Evolutionary conservation across 164 flowering plant genomes (phyloP), one percentile per base, ranked within the genome.

Genomic region (Tetracentron sinense): DNA sequence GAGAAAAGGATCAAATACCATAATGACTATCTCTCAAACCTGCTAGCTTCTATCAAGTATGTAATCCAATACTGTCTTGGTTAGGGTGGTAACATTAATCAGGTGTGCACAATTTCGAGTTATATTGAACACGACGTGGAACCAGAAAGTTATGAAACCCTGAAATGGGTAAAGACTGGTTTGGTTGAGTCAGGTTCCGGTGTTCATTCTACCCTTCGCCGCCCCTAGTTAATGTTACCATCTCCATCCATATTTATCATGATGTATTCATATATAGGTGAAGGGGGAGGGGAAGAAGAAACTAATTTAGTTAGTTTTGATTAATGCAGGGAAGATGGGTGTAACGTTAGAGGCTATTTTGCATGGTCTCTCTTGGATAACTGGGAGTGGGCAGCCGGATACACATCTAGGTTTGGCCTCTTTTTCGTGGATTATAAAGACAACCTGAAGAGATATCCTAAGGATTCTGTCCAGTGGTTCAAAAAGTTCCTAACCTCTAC

Each of bases 341-440:
- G 96, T 79, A 85, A 92, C 66, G 96, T 87, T 62, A 86, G 66
- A 62, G 96, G 98, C 17, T 89, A 89, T 68, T 92, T 92, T 72
- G 91, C 53, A 4, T 92, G 98, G 98, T 88, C 98, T 27, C 73
- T 92, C n/a, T 42, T 92, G 75, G 98, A 92, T 64, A 92, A 89
- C 33, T 92, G 95, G 95, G 98, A 89, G 70, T 89, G 98, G 98
- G 78, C 74, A 42, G 88, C 92, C 16, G 98, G 98, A 8, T 92
- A 60, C 73, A 77, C 82, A 50, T 89, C 95, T 4, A 85, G 98
- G 52, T 89, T 92, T 72, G 98, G 98, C 11, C 81, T 92, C 17
- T 89, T 77, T 54, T 92, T 77, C 58, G 95, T 92, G 63, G 96
- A 92, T 58, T 92, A 83, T 54, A 85, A 79, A 0, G 80, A 88